Evolutionary conservation across 495 filamentous ascomycete species (phyloP), one percentile per base, ranked within the genome.

Genomic region (Xylaria grammica): DNA sequence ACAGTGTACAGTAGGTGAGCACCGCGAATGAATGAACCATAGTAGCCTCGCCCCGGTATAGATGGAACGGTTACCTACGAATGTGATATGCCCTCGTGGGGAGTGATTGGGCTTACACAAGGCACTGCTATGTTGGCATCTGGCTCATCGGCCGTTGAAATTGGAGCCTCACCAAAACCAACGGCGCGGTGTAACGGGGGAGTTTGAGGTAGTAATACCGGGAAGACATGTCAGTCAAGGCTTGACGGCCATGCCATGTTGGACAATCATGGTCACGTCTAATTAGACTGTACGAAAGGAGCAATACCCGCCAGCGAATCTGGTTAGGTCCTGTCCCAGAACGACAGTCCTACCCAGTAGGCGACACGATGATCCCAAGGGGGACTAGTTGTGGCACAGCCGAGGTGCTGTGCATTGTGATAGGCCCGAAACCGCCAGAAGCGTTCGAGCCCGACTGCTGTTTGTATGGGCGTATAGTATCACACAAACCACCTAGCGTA

Each of bases 371-470:
- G 44, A 42, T 46, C 65, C 69, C 63, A 69, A 70, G 56, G 49
- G 55, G 67, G 56, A 66, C 52, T 36, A 32, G 49, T n/a, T n/a
- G 69, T 74, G 61, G 22, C 60, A 72, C 72, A 62, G 32, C 56
- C 27, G 60, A 72, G 48, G 67, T 65, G 70, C 62, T 72, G 67
- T 54, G 60, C 58, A 49, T 60, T 55, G 63, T 64, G 67, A 65
- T 67, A 60, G 65, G 72, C 72, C 69, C 69, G 65, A 68, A 36
- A 66, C 67, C 63, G 57, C 51, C 58, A 62, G 63, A 63, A 65
- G 57, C 57, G 57, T 66, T 27, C 29, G 32, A 57, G 10, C 32
- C 30, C 44, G 32, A 19, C 1, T 24, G 34, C 45, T 44, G 44
- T 58, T 30, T 57, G 30, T 55, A 38, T 24, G 50, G 15, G 30